Conservation (phyloP, 768 basidiomycete species). For the Boletus sp. region DNA sequence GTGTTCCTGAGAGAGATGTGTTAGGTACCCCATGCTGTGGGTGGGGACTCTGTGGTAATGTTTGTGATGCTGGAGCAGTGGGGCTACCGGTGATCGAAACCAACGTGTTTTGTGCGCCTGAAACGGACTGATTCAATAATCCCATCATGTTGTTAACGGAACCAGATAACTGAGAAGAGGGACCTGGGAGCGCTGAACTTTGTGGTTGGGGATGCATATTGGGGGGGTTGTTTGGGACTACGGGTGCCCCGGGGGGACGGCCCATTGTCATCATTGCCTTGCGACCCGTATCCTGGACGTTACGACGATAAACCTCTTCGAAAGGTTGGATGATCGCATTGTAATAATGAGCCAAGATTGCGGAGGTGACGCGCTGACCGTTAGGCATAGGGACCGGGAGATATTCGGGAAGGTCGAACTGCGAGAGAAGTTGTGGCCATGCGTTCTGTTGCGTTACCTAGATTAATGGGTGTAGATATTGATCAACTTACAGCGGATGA, state of each 20-base stretch:
- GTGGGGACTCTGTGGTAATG: conserved; percentile 32
- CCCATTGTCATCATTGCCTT: conserved; percentile 46
- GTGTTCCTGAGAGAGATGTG: conserved; percentile 23
- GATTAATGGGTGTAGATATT: conserved; percentile 2
- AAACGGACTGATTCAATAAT: conserved; percentile 23
- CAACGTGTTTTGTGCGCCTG: conserved; percentile 17
- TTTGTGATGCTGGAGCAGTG: conserved; percentile 22
- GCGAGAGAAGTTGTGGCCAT: conserved; percentile 53
- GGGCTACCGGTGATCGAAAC: conserved; percentile 25
- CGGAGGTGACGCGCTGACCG: conserved; percentile 48
- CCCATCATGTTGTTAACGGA: conserved; percentile 24
- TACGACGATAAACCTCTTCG: conserved; percentile 67
- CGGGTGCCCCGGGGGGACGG: conserved; percentile 25
- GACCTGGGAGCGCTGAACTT: conserved; percentile 7
- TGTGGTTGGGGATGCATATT: conserved; percentile 16
- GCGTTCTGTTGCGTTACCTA: conserved; percentile 51
- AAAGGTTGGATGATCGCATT: conserved; percentile 62
- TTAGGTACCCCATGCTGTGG: conserved; percentile 22
- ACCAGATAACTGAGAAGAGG: conserved; percentile 21
- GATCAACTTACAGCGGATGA: conserved; percentile 14
- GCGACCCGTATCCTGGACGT: conserved; percentile 56
- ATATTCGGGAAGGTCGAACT: conserved; percentile 61
- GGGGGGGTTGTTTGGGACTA: conserved; percentile 13
- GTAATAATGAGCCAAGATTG: conserved; percentile 57
- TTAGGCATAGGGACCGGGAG: conserved; percentile 44